Percentiles rank a stretch among this genome's conserved stretches.
Evolutionary conservation across 2,329 filamentous ascomycete species (phyloP).

Genomic region (Fusarium domesticum): DNA sequence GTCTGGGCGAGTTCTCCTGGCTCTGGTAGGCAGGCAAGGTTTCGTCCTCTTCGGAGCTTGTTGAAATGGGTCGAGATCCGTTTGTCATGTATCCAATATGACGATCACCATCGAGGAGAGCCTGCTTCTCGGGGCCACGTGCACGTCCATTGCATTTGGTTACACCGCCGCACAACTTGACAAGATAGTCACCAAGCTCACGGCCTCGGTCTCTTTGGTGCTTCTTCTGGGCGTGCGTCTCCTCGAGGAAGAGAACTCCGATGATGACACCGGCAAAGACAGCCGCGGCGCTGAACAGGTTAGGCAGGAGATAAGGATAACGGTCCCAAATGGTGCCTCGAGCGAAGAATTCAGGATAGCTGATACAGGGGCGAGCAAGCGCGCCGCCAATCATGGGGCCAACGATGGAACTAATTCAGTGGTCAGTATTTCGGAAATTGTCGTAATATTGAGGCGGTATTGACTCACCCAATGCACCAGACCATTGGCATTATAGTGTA

Average conservation of each 20-base stretch:
- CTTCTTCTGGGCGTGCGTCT: conserved; percentile 86
- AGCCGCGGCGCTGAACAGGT: conserved; percentile 81
- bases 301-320: conserved; percentile 88
- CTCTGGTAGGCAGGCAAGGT: conserved; percentile 67
- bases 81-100: conserved; percentile 57
- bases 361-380: conserved; percentile 80
- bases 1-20: conserved; percentile 52
- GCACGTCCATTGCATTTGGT: conserved; percentile 35
- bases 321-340: conserved; percentile 74
- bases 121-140: conserved; percentile 54
- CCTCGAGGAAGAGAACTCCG: conserved; percentile 84
- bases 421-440: conserved; percentile 27
- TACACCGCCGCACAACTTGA: conserved; percentile 40
- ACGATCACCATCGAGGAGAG: conserved; percentile 61
- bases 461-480: conserved; percentile 82
- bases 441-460: neutral
- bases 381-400: conserved; percentile 89
- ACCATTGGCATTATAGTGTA: conserved; percentile 98
- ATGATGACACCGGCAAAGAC: conserved; percentile 72
- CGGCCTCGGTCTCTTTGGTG: conserved; percentile 70
- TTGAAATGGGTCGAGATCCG: conserved; percentile 6
- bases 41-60: conserved; percentile 44
- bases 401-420: conserved; percentile 69
- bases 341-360: conserved; percentile 71
- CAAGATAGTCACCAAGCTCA: conserved; percentile 71